phyloP scores from a whole-genome alignment of 1,284 basidiomycete genomes.

The Austroboletus novae-zelandiae region DNA sequence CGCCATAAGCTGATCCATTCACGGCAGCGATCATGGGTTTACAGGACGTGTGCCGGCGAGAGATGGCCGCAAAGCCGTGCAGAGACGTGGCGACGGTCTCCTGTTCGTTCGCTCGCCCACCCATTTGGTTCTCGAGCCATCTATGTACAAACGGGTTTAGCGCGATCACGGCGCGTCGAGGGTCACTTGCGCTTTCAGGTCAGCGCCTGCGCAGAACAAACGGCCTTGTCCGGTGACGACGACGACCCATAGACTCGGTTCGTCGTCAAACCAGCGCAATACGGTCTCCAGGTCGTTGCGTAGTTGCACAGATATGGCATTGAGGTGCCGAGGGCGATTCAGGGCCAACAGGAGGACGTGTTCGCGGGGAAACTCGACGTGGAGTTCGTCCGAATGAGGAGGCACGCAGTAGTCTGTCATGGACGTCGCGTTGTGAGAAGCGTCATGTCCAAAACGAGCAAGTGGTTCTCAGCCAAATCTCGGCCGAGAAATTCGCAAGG shows the following conservation, averaged over 20 bases:
- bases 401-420: slow-evolving; percentile 27
- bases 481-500: not conserved
- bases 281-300: slow-evolving; percentile 52
- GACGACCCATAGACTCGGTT: slow-evolving; percentile 72
- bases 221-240: slow-evolving; percentile 77
- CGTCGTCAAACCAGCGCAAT: slow-evolving; percentile 77
- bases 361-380: slow-evolving; percentile 56
- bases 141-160: slow-evolving; percentile 10
- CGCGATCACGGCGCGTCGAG: slow-evolving; percentile 4
- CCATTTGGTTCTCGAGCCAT: slow-evolving; percentile 21
- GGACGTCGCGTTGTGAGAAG: not conserved
- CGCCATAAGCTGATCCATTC: slow-evolving; percentile 77
- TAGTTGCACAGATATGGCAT: slow-evolving; percentile 70
- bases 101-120: slow-evolving; percentile 37
- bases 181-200: slow-evolving; percentile 62
- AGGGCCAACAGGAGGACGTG: slow-evolving; percentile 73
- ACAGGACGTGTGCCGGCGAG: slow-evolving; percentile 56
- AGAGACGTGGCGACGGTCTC: slow-evolving; percentile 38
- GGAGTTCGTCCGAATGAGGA: slow-evolving; percentile 52
- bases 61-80: slow-evolving; percentile 77
- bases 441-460: slow-evolving; percentile 7
- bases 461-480: not conserved
- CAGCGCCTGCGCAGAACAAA: slow-evolving; percentile 80
- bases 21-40: slow-evolving; percentile 87
- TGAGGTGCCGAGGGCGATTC: slow-evolving; percentile 72